A percentile compares a stretch with the other conserved stretches of the same genome.
Evolutionary conservation across 768 basidiomycete species (phyloP).

Genomic region (Phylloporus arenicola): DNA sequence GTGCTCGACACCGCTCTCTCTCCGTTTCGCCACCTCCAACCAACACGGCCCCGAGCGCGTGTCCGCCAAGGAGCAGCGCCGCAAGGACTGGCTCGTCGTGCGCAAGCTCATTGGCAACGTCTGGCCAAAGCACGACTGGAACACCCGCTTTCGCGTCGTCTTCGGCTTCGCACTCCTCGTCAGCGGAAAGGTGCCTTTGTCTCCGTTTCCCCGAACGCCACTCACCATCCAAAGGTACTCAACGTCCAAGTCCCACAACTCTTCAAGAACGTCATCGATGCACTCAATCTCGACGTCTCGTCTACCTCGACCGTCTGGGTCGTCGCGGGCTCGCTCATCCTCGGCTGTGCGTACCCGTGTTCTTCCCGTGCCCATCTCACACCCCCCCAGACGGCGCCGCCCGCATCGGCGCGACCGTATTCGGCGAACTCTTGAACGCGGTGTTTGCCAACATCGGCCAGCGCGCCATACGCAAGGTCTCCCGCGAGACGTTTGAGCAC

Average conservation of each 20-base stretch:
- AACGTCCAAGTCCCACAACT: constrained; percentile 98
- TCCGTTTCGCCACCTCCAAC: constrained; percentile 17
- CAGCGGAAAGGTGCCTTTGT: constrained; percentile 67
- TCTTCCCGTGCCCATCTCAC: constrained; percentile 1
- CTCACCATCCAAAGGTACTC: constrained; percentile 51
- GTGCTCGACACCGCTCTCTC: not conserved
- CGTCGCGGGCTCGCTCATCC: constrained; percentile 80
- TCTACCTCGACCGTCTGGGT: constrained; percentile 80
- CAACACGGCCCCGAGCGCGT: constrained; percentile 11
- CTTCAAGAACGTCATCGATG: constrained; percentile 89
- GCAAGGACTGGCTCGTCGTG: constrained; percentile 83
- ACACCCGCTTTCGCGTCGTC: constrained; percentile 74
- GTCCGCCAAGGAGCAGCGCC: constrained; percentile 48
- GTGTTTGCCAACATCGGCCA: constrained; percentile 96
- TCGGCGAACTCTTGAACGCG: constrained; percentile 89
- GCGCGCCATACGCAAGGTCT: constrained; percentile 88
- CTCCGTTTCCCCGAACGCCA: not conserved
- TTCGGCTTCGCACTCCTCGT: constrained; percentile 78
- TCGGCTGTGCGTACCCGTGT: constrained; percentile 69
- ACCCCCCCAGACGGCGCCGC: constrained; percentile 73
- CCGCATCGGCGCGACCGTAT: constrained; percentile 83
- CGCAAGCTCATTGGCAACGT: constrained; percentile 80
- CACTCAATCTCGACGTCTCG: constrained; percentile 79
- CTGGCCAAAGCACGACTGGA: constrained; percentile 87
- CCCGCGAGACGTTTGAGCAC: constrained; percentile 93